Conservation (phyloP, 176 grass and related monocot genomes). For the Carex parvula region DNA sequence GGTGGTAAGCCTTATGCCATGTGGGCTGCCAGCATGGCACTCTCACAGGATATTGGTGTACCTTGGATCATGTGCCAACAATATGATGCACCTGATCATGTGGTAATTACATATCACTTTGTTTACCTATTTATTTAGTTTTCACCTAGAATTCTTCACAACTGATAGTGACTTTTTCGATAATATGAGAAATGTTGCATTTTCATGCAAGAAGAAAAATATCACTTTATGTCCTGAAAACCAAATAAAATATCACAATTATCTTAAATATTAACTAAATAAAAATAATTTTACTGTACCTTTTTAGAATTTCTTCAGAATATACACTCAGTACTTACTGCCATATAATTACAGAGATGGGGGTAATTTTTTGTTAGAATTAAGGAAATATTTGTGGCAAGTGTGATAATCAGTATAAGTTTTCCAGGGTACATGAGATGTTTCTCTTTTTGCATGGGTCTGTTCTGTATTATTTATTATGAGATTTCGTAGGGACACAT, state of each 20-base stretch:
- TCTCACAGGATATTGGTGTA: slow-evolving; percentile 71
- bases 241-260: background rate
- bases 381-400: background rate
- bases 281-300: background rate
- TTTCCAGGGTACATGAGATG: background rate
- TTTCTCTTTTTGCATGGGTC: background rate
- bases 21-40: slow-evolving; percentile 93
- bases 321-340: background rate
- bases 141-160: background rate
- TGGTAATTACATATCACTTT: slow-evolving; percentile 49
- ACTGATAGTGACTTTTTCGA: background rate
- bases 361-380: background rate
- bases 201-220: background rate
- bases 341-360: background rate
- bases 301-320: background rate
- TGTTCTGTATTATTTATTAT: background rate
- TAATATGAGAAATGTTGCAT: background rate
- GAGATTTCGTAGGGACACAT: background rate
- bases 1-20: slow-evolving; percentile 64
- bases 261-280: background rate
- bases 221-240: background rate
- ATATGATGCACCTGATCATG: slow-evolving; percentile 69
- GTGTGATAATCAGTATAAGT: background rate
- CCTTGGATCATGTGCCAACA: slow-evolving; percentile 98
- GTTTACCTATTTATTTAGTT: slow-evolving; percentile 8